Evolutionary conservation across 2,329 filamentous ascomycete species (phyloP), one percentile per base, ranked within the genome.

Genomic region (Neonectria hederae): DNA sequence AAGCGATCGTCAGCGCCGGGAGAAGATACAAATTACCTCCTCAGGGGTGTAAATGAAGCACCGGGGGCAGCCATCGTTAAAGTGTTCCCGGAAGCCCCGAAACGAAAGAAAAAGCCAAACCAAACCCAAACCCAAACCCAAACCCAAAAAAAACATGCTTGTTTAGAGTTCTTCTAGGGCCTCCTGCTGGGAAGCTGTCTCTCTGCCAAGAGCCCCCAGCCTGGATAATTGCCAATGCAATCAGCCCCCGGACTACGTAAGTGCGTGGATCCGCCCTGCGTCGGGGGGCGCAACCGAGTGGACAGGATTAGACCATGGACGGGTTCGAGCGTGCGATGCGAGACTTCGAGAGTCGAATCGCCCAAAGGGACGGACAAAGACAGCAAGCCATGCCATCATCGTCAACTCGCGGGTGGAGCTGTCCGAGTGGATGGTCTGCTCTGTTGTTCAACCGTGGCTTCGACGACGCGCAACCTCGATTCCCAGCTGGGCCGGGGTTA

Each of bases 391-490:
- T 21, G 42, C 21, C 45, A 48, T 48, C 45, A n/a, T 38, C 1
- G 14, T n/a, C n/a, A n/a, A n/a, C 6, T n/a, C 21, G 7, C 11
- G 26, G 19, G 48, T 49, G 46, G 48, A 51, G 48, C 17, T 19
- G 7, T n/a, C 7, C 14, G 24, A 19, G 24, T 19, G 46, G 46
- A 21, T 13, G 26, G 6, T 21, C 10, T 21, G 26, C 19, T 51
- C 48, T 32, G n/a, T 10, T 42, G 38, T 42, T 21, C 59, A 22
- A 49, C 10, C 35, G 59, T 56, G 53, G 59, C 59, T 56, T 55
- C 24, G 53, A 26, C 35, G 46, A 55, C 53, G 28, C 59, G 59
- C 21, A 62, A 51, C 53, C 59, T 26, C 35, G n/a, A 38, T 21
- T 6, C 26, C 53, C 46, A 56, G 53, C 53, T 52, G 19, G 17